phyloP scores from a whole-genome alignment of 2,329 filamentous ascomycete genomes.

The Paraphoma sp. region DNA sequence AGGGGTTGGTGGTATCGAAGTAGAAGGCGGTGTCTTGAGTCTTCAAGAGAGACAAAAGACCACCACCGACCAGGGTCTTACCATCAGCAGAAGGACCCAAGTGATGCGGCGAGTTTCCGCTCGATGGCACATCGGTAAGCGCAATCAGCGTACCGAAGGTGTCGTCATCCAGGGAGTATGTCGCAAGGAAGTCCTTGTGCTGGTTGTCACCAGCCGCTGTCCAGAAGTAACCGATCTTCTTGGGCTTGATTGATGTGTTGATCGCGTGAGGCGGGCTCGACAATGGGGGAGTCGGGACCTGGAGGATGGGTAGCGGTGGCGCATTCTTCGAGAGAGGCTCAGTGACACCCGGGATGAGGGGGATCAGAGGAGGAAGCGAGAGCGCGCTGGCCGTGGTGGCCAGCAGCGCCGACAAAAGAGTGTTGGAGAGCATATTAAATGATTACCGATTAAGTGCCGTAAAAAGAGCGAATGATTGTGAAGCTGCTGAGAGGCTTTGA shows the following conservation, averaged over 20 bases:
- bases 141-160: conserved; percentile 67
- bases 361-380: conserved; percentile 63
- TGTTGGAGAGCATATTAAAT: conserved; percentile 28
- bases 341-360: conserved; percentile 64
- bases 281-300: conserved; percentile 66
- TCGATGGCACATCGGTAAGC: conserved; percentile 64
- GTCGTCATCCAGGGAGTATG: conserved; percentile 66
- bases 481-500: conserved; percentile 31
- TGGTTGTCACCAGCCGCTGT: conserved; percentile 66
- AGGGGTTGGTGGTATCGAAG: conserved; percentile 66
- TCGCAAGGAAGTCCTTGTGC: conserved; percentile 66
- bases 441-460: conserved; percentile 3
- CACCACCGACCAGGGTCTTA: conserved; percentile 64
- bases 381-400: conserved; percentile 31
- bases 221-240: conserved; percentile 72
- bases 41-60: conserved; percentile 65
- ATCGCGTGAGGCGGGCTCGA: conserved; percentile 60
- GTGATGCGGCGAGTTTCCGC: conserved; percentile 68
- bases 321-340: conserved; percentile 59
- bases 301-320: conserved; percentile 64
- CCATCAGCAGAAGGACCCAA: conserved; percentile 62
- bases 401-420: conserved; percentile 26
- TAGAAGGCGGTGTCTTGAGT: conserved; percentile 68
- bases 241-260: conserved; percentile 63
- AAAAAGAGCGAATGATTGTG: conserved; percentile 5